phyloP scores from a whole-genome alignment of 805 yeast genomes.

The Kregervanrija fluxuum region DNA sequence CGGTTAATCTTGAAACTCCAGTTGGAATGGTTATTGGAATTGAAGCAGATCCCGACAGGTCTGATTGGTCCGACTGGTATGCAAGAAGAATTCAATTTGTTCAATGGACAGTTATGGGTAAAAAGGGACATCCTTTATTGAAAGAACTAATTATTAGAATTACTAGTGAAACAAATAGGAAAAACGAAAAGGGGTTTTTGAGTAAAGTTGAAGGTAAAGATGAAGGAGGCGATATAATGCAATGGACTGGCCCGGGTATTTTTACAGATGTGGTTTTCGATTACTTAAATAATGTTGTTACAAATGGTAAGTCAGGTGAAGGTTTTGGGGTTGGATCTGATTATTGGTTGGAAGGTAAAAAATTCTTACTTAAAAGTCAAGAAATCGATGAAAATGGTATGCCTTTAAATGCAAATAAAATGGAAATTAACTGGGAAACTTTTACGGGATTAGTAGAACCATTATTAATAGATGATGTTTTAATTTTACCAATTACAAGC shows the following conservation, averaged over 20 bases:
- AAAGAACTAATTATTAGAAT: slow-evolving; percentile 74
- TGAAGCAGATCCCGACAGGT: slow-evolving; percentile 95
- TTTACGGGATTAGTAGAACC: slow-evolving; percentile 56
- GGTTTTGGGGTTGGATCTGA: slow-evolving; percentile 29
- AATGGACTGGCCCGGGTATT: slow-evolving; percentile 95
- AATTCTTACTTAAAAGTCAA: slow-evolving; percentile 14
- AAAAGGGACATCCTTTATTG: slow-evolving; percentile 85
- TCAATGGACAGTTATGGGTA: slow-evolving; percentile 93
- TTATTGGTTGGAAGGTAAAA: slow-evolving; percentile 18
- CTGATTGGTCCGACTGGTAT: slow-evolving; percentile 91
- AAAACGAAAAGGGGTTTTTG: slow-evolving; percentile 41
- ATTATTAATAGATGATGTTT: slow-evolving; percentile 54
- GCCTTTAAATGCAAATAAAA: slow-evolving; percentile 18
- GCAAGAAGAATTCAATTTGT: slow-evolving; percentile 92
- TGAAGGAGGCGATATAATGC: slow-evolving; percentile 73
- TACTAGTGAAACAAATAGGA: slow-evolving; percentile 63
- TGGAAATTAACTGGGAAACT: slow-evolving; percentile 48
- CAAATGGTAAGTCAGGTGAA: slow-evolving; percentile 25
- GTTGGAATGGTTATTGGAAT: slow-evolving; percentile 84
- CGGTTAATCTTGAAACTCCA: slow-evolving; percentile 9
- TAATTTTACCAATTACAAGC: slow-evolving; percentile 64
- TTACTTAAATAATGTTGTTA: slow-evolving; percentile 60
- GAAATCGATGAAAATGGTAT: slow-evolving; percentile 18
- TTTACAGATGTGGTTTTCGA: slow-evolving; percentile 84
- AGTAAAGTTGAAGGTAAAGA: slow-evolving; percentile 47